These are phyloP conservation scores for Logfia minima DNA, from an alignment of 129 eudicot genomes.

Conservation along the genomic window DNA sequence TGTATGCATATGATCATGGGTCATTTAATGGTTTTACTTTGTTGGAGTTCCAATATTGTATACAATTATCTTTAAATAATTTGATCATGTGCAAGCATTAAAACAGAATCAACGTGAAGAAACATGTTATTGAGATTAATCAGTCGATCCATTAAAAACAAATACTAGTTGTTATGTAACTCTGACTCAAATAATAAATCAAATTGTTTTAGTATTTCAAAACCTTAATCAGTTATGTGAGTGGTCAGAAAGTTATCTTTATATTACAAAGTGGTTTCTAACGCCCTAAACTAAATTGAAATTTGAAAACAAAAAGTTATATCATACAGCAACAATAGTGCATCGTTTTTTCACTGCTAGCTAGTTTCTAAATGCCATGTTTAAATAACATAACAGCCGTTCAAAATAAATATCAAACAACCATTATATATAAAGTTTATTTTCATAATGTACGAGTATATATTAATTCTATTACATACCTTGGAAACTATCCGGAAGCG, in stretches of 20 bases:
- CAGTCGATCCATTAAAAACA: neutral
- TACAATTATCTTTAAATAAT: neutral
- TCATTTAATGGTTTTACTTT: neutral
- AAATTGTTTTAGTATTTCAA: too few species aligned
- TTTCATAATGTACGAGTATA: neutral
- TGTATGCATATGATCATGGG: neutral
- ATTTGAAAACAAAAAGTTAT: too few species aligned
- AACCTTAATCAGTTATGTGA: too few species aligned
- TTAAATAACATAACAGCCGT: too few species aligned
- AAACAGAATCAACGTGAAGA: neutral
- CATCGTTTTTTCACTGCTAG: too few species aligned
- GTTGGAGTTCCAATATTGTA: neutral
- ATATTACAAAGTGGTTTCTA: too few species aligned
- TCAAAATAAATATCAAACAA: neutral
- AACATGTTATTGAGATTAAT: neutral
- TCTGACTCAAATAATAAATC: too few species aligned
- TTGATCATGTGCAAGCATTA: neutral
- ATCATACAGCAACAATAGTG: too few species aligned
- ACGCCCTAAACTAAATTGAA: too few species aligned
- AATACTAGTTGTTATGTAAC: neutral
- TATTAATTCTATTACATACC: slow-evolving; percentile 6
- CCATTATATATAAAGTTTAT: neutral
- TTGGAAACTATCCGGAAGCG: slow-evolving; percentile 39
- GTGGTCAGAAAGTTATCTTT: too few species aligned
- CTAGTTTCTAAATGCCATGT: too few species aligned